A percentile compares a stretch with the other conserved stretches of the same genome.
Conservation (phyloP, 1,284 basidiomycete genomes). For the Cronartium quercuum region DNA sequence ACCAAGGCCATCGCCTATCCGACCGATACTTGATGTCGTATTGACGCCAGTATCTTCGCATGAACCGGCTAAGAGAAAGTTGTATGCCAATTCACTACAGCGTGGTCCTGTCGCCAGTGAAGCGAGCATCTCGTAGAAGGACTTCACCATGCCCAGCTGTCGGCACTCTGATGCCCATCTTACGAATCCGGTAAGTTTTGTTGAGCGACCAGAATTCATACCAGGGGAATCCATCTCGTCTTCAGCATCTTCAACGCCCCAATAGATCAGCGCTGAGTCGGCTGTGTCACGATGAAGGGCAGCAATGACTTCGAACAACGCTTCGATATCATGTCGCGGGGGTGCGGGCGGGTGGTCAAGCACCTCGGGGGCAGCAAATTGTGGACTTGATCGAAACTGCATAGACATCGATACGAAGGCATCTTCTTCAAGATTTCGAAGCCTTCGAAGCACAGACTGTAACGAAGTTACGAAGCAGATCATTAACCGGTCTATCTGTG, state of each 20-base stretch:
- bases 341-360: conserved; percentile 48
- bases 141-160: conserved; percentile 65
- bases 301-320: conserved; percentile 74
- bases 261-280: conserved; percentile 73
- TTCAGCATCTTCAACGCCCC: conserved; percentile 58
- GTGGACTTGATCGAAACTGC: conserved; percentile 7
- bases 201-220: conserved; percentile 50
- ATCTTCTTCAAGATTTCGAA: conserved; percentile 87
- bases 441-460: conserved; percentile 77
- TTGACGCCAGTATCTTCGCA: conserved; percentile 22
- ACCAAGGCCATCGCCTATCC: conserved; percentile 28
- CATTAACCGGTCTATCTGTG: conserved; percentile 65
- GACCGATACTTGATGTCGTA: conserved; percentile 5
- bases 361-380: conserved; percentile 11
- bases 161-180: conserved; percentile 76
- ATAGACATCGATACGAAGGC: conserved; percentile 57
- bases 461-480: conserved; percentile 69
- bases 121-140: conserved; percentile 78
- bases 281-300: conserved; percentile 66
- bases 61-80: conserved; percentile 57
- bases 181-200: conserved; percentile 67
- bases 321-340: conserved; percentile 73
- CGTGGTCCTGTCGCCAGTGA: conserved; percentile 77
- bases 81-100: conserved; percentile 75
- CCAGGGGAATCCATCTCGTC: conserved; percentile 48